Evolutionary conservation across 2,329 filamentous ascomycete genomes (phyloP).

Genomic region (Epichloe hybrida): DNA sequence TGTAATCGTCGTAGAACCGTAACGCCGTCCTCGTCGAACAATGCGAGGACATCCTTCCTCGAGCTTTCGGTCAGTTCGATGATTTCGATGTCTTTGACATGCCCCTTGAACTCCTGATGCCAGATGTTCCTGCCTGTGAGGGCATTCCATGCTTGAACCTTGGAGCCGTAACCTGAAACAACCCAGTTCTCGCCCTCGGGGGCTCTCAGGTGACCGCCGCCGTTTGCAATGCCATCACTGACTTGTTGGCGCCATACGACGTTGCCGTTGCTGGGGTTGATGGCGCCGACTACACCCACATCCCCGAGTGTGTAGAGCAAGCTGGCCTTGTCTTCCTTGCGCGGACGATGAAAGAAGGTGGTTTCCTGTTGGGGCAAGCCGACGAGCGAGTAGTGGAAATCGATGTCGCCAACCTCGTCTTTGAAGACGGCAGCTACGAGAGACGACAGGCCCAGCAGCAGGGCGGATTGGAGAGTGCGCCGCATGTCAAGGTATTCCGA

Average conservation of each 20-base stretch:
- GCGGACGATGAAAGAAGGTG: constrained; percentile 89
- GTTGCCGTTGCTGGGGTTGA: constrained; percentile 76
- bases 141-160: constrained; percentile 72
- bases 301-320: constrained; percentile 87
- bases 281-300: constrained; percentile 66
- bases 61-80: constrained; percentile 53
- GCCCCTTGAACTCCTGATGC: constrained; percentile 47
- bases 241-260: constrained; percentile 78
- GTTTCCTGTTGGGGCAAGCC: constrained; percentile 69
- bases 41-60: constrained; percentile 57
- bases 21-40: constrained; percentile 46
- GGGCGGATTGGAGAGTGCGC: constrained; percentile 21
- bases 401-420: constrained; percentile 83
- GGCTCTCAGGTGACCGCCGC: constrained; percentile 48
- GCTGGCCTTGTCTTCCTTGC: constrained; percentile 68
- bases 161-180: constrained; percentile 55
- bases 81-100: constrained; percentile 60
- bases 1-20: constrained; percentile 57
- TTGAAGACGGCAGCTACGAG: constrained; percentile 56
- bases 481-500: constrained; percentile 17
- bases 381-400: constrained; percentile 85
- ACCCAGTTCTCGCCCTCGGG: constrained; percentile 69
- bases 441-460: constrained; percentile 26
- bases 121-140: constrained; percentile 68
- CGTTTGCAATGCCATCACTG: constrained; percentile 32